Base-by-base conservation (phyloP, 1,284 basidiomycete species). In the Ustilago esculenta region DNA sequence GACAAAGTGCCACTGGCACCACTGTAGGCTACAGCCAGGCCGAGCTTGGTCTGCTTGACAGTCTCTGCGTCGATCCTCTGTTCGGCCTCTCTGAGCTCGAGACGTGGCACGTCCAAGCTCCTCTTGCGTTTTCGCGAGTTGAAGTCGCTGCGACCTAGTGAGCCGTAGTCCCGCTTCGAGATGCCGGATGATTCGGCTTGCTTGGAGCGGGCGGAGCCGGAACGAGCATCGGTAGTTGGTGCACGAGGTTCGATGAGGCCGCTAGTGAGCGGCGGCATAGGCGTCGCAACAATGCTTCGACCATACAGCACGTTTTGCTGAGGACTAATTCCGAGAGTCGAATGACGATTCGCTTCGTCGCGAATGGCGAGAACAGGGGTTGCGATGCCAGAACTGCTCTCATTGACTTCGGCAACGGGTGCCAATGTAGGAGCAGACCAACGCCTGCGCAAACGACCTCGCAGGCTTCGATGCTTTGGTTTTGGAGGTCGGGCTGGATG, bases 1-100 rank as follows among this genome's bases (percentile, higher is more conserved):
- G 91, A 92, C 15, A 97, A 85, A n/a, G 92, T 93, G 0, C 94
- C 94, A 2, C 91, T 92, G 37, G 90, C 88, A 1, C 92, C 92
- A 9, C 92, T 91, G 81, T 93, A 98, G 0, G 92, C 91, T 35
- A 95, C 86, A 2, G 92, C 90, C 20, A 94, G 84, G 40, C 90
- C 84, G 1, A 92, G 83, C 8, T 88, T 87, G 2, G 87, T 89
- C 34, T 60, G 49, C 18, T 48, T 49, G 30, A 71, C 42, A 2
- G 61, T 63, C 35, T 71, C 68, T 12, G 57, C 54, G 17, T 66
- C 54, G 40, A 71, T 49, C 11, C 61, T 47, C 27, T 61, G 49
- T 27, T 63, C 60, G 2, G 44, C 49, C 33, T 60, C 49, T 5
- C 60, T 29, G 7, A 65, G 57, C 20, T 70, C 67, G 15, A 70